Conservation (phyloP, 2,329 filamentous ascomycete species). For the Eutypella sp. region DNA sequence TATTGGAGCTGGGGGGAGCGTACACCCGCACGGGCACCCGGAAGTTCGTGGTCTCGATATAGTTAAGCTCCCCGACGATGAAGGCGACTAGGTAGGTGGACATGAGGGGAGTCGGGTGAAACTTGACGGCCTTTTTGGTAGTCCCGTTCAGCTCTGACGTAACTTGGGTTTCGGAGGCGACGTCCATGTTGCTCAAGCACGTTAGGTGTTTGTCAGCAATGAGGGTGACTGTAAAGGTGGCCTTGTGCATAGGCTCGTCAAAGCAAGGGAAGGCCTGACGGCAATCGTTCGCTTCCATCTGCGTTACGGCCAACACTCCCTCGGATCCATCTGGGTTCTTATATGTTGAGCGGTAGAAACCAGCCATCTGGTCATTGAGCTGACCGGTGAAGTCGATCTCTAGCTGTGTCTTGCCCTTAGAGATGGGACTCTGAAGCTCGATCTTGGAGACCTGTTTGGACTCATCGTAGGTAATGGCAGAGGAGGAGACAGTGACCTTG, state of each 20-base stretch:
- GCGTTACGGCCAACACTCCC: conserved; percentile 81
- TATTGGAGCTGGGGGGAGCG: conserved; percentile 82
- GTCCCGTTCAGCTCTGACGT: conserved; percentile 56
- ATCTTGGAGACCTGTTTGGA: conserved; percentile 78
- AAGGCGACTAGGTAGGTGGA: conserved; percentile 94
- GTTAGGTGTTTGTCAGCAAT: conserved; percentile 87
- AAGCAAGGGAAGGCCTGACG: conserved; percentile 93
- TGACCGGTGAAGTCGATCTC: conserved; percentile 72
- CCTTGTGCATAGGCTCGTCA: conserved; percentile 91
- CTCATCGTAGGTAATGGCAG: conserved; percentile 68
- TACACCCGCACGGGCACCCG: conserved; percentile 91
- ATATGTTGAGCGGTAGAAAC: conserved; percentile 94
- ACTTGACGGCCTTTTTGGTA: conserved; percentile 80
- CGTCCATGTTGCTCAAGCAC: conserved; percentile 96
- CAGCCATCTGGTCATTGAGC: conserved; percentile 91
- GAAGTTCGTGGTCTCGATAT: conserved; percentile 88
- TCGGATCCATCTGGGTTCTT: conserved; percentile 74
- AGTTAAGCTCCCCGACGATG: conserved; percentile 89
- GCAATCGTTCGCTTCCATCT: conserved; percentile 96
- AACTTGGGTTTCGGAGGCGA: conserved; percentile 71
- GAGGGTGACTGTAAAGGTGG: conserved; percentile 85
- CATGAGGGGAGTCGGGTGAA: conserved; percentile 90
- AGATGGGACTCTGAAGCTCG: conserved; percentile 67
- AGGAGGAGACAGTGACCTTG: conserved; percentile 52
- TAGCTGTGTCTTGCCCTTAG: conserved; percentile 72